Conservation (phyloP, 495 filamentous ascomycete species). For the Neurospora sp. region DNA sequence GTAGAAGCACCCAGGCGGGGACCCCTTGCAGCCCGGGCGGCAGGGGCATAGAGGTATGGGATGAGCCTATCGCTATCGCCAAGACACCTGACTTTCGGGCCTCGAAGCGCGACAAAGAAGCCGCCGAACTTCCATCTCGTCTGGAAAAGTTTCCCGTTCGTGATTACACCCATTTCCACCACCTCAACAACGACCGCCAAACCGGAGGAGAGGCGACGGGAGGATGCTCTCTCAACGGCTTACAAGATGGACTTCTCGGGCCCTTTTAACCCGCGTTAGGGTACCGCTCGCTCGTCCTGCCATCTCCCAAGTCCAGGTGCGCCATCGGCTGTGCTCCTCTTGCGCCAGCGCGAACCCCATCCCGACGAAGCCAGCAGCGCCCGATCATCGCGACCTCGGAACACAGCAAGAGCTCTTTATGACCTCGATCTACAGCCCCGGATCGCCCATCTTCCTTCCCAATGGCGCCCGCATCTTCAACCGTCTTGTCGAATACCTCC, state of each 20-base stretch:
- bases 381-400: slow-evolving; percentile 63
- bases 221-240: slow-evolving; percentile 18
- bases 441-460: slow-evolving; percentile 81
- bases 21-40: slow-evolving; percentile 5
- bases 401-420: slow-evolving; percentile 68
- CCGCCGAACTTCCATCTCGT: background rate
- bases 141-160: slow-evolving; percentile 5
- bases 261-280: slow-evolving; percentile 2
- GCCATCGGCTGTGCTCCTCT: slow-evolving; percentile 21
- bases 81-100: background rate
- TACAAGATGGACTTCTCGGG: slow-evolving; percentile 9
- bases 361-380: slow-evolving; percentile 24
- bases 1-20: background rate
- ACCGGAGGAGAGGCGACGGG: slow-evolving; percentile 1
- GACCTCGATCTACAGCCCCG: slow-evolving; percentile 69
- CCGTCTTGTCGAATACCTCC: slow-evolving; percentile 74
- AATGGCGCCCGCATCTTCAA: slow-evolving; percentile 81
- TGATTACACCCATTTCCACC: background rate
- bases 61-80: background rate
- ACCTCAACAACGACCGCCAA: background rate
- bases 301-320: background rate
- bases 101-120: background rate
- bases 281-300: background rate
- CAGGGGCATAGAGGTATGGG: slow-evolving; percentile 1
- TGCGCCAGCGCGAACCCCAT: slow-evolving; percentile 13